phyloP scores from a whole-genome alignment of 768 basidiomycete species.

The Pleurotus citrinopileatus region DNA sequence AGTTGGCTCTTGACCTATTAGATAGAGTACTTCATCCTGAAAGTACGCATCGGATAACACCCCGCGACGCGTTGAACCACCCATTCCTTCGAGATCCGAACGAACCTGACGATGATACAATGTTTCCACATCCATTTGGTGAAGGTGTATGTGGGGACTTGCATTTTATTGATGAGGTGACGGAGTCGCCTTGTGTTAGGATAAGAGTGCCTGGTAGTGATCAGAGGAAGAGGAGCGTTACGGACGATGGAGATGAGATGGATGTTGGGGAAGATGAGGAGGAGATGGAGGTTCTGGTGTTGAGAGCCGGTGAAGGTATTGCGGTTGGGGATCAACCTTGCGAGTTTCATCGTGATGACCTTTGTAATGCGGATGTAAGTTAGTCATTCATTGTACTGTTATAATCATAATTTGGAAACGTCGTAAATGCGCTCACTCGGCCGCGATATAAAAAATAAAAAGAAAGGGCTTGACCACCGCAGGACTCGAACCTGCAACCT shows the following conservation, averaged over 20 bases:
- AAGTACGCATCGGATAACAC: conserved; percentile 73
- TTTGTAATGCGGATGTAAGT: not conserved
- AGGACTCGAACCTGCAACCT: conserved; percentile 98
- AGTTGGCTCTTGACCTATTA: conserved; percentile 71
- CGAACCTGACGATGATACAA: conserved; percentile 57
- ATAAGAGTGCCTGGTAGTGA: conserved; percentile 32
- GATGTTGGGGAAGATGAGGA: conserved; percentile 24
- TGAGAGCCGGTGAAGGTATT: conserved; percentile 47
- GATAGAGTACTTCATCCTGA: conserved; percentile 74
- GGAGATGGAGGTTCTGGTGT: conserved; percentile 25
- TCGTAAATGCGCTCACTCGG: too few relatives aligned
- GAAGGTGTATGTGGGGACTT: conserved; percentile 61
- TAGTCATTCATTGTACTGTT: not conserved
- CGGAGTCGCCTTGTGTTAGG: conserved; percentile 51
- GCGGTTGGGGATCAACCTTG: conserved; percentile 60
- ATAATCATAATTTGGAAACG: not conserved
- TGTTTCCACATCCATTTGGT: conserved; percentile 67
- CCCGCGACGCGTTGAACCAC: conserved; percentile 73
- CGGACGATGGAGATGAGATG: conserved; percentile 14
- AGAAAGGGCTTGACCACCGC: conserved; percentile 65
- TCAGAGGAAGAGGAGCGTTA: conserved; percentile 18
- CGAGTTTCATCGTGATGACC: conserved; percentile 51
- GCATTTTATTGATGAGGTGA: conserved; percentile 59
- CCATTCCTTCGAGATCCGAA: conserved; percentile 60
- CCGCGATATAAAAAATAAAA: conserved; percentile 6